Evolutionary conservation across 1,284 basidiomycete species (phyloP).

Genomic region (Stygiomarasmius scandens): DNA sequence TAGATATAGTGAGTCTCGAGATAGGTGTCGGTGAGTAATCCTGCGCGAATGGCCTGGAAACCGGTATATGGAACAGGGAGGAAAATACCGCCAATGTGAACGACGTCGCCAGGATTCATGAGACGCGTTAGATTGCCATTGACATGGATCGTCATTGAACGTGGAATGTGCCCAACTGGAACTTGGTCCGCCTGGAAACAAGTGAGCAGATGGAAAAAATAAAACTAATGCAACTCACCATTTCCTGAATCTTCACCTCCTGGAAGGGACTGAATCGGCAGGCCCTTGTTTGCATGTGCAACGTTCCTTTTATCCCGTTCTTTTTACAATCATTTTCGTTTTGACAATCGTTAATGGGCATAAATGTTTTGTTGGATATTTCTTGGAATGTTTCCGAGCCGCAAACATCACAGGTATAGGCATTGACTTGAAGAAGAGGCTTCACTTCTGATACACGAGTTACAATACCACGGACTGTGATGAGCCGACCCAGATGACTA

Average conservation of each 20-base stretch:
- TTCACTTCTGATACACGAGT: constrained; percentile 99
- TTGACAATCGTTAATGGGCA: constrained; percentile 87
- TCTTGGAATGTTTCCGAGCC: constrained; percentile 99
- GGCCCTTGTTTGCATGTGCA: constrained; percentile 98
- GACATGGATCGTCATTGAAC: constrained; percentile 96
- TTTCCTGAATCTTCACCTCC: constrained; percentile 98
- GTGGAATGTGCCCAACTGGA: constrained; percentile 97
- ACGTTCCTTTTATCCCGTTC: constrained; percentile 87
- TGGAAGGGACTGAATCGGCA: constrained; percentile 98
- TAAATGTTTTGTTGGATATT: constrained; percentile 91
- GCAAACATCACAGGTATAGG: constrained; percentile 98
- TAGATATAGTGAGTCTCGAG: constrained; percentile 90
- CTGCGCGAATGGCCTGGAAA: constrained; percentile 88
- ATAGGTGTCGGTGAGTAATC: constrained; percentile 96
- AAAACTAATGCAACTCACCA: constrained; percentile 57
- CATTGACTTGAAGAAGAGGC: constrained; percentile 95
- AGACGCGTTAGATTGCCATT: constrained; percentile 88
- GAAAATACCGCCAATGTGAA: constrained; percentile 89
- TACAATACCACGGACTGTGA: constrained; percentile 96
- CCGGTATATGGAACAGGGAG: constrained; percentile 90
- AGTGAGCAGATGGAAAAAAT: constrained; percentile 11
- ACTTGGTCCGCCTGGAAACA: constrained; percentile 90
- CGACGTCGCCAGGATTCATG: constrained; percentile 96
- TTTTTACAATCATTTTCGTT: constrained; percentile 81
- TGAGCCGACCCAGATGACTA: constrained; percentile 84